A percentile compares a stretch with the other conserved stretches of the same genome.
phyloP scores from a whole-genome alignment of 106 monocot genomes.

The Dendrobium nobile region DNA sequence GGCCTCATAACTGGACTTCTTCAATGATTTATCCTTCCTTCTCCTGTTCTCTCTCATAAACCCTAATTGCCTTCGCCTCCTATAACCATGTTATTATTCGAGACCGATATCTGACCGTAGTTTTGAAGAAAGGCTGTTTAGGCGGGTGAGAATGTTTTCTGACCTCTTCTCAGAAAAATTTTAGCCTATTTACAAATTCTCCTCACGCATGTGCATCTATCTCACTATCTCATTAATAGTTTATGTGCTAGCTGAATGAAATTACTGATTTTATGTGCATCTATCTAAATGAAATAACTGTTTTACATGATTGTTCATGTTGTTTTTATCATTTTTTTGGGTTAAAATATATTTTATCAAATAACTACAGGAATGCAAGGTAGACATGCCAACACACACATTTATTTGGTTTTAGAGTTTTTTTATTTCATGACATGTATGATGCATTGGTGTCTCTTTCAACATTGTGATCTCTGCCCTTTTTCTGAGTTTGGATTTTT shows the following conservation, averaged over 20 bases:
- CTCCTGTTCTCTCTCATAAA: not conserved
- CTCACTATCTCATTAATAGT: not conserved
- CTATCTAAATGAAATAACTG: not conserved
- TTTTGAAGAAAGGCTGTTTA: not conserved
- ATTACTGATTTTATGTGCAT: not conserved
- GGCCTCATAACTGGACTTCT: not conserved
- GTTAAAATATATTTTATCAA: not conserved
- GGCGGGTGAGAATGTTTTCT: not conserved
- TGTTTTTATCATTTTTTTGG: not conserved
- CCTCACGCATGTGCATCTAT: too few species aligned
- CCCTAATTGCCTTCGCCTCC: not conserved
- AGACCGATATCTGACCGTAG: not conserved
- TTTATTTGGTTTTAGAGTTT: not conserved
- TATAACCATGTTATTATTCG: not conserved
- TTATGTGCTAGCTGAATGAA: not conserved
- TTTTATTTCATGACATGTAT: not conserved
- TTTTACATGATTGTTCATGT: not conserved
- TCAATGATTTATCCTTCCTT: not conserved
- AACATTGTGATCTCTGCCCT: too few species aligned
- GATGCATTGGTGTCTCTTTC: not conserved
- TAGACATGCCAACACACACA: not conserved
- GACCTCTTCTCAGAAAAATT: not conserved
- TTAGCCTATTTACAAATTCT: not conserved
- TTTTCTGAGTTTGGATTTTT: too few species aligned
- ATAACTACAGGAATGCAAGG: not conserved